These are phyloP conservation scores for Acorus gramineus DNA, from an alignment of 106 monocot species.

Conservation along the genomic window DNA sequence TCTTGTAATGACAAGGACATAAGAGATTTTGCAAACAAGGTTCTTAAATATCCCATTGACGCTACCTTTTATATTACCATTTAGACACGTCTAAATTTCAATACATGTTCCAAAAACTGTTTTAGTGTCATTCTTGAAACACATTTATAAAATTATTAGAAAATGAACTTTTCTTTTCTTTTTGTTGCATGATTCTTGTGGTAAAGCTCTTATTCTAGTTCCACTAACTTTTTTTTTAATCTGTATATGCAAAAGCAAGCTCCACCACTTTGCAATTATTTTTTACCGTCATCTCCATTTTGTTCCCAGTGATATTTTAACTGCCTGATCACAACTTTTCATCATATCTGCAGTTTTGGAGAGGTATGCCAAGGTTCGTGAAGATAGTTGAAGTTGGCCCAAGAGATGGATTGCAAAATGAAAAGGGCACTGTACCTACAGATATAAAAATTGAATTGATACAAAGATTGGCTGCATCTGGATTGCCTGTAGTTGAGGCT, in stretches of 20 bases:
- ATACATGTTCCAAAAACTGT: too few relatives aligned
- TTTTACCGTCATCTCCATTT: not conserved
- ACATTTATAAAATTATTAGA: too few relatives aligned
- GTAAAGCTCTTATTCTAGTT: too few relatives aligned
- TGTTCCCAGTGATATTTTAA: not conserved
- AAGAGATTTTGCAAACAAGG: constrained; percentile 32
- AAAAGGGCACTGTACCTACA: constrained; percentile 58
- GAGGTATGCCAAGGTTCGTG: constrained; percentile 47
- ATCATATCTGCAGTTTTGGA: constrained; percentile 42
- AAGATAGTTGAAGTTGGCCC: constrained; percentile 92
- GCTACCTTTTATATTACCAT: not conserved
- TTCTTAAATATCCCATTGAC: constrained; percentile 6
- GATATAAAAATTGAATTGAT: constrained; percentile 72
- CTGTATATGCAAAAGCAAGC: too few relatives aligned
- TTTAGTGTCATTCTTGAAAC: too few relatives aligned
- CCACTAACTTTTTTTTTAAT: too few relatives aligned
- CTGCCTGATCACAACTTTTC: not conserved
- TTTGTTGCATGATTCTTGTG: too few relatives aligned
- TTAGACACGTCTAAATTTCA: too few relatives aligned
- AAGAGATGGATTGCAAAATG: constrained; percentile 89
- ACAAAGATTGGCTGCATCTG: constrained; percentile 40
- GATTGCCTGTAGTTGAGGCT: constrained; percentile 71
- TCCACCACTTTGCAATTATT: not conserved
- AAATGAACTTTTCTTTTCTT: too few relatives aligned
- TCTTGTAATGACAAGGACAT: constrained; percentile 14